These are phyloP conservation scores for Myxozyma lipomycoides DNA, from an alignment of 805 yeast species.

Conservation along the genomic window DNA sequence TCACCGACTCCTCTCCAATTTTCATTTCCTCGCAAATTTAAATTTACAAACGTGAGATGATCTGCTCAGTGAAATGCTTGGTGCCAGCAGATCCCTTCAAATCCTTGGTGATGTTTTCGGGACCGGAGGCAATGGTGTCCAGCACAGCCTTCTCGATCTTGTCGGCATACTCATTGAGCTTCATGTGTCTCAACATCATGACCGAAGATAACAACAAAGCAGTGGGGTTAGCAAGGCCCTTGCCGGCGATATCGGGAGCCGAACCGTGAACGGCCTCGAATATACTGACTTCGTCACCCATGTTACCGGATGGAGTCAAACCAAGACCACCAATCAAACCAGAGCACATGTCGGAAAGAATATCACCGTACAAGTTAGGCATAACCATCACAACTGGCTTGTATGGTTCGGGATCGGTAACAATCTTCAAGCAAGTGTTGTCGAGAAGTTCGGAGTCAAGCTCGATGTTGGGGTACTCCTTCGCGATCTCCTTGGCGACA, in stretches of 20 bases:
- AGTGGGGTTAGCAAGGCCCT: conserved; percentile 98
- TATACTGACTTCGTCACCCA: conserved; percentile 96
- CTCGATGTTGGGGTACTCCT: conserved; percentile 87
- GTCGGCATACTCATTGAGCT: conserved; percentile 74
- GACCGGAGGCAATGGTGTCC: conserved; percentile 87
- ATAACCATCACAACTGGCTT: conserved; percentile 89
- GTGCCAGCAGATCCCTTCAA: conserved; percentile 91
- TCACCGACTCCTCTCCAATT: too few relatives aligned
- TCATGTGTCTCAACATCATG: conserved; percentile 99
- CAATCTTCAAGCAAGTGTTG: conserved; percentile 88
- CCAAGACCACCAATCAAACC: conserved; percentile 99
- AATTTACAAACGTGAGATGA: conserved; percentile 47
- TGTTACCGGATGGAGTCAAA: conserved; percentile 97
- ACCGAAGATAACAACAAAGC: conserved; percentile 92
- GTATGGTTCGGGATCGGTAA: conserved; percentile 81
- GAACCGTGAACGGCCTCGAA: conserved; percentile 99
- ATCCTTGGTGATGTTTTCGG: conserved; percentile 94
- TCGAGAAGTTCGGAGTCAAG: conserved; percentile 85
- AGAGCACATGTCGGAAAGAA: conserved; percentile 94
- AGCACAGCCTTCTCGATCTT: conserved; percentile 83
- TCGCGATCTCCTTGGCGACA: conserved; percentile 82
- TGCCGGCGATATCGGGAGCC: conserved; percentile 99
- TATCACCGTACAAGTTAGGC: conserved; percentile 99
- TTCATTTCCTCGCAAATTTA: too few relatives aligned
- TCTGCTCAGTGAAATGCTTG: conserved; percentile 83